A percentile compares a stretch with the other conserved stretches of the same genome.
Evolutionary conservation across 2,329 filamentous ascomycete species (phyloP).

Genomic region (Aspergillus sojae): DNA sequence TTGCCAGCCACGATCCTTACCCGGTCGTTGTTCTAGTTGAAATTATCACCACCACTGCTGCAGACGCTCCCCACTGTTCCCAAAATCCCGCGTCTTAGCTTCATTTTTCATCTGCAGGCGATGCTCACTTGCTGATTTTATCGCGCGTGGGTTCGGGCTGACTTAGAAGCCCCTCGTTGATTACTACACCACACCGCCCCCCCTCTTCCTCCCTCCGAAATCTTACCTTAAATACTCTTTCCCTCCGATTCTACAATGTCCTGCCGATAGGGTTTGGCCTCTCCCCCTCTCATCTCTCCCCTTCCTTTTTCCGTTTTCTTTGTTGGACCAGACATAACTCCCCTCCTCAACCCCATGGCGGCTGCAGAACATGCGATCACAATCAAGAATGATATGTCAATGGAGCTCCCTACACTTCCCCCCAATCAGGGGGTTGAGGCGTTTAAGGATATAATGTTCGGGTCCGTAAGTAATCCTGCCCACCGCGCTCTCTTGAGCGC

Average conservation of each 20-base stretch:
- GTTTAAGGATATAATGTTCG: constrained; percentile 83
- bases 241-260: constrained; percentile 27
- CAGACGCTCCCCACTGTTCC: constrained; percentile 12
- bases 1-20: constrained; percentile 15
- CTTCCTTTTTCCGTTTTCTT: constrained; percentile 8
- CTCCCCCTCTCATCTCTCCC: constrained; percentile 2
- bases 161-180: constrained; percentile 18
- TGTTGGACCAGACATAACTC: constrained; percentile 2
- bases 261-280: constrained; percentile 23
- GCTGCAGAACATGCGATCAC: constrained; percentile 41
- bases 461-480: constrained; percentile 65
- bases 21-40: constrained; percentile 15
- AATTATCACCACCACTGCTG: constrained; percentile 17
- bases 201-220: constrained; percentile 1
- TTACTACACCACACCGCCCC: constrained; percentile 25
- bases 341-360: constrained; percentile 36
- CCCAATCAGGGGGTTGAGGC: constrained; percentile 64
- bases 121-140: constrained; percentile 21
- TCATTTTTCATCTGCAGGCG: constrained; percentile 22
- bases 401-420: constrained; percentile 44
- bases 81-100: constrained; percentile 22
- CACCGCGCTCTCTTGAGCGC: background rate
- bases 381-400: constrained; percentile 42
- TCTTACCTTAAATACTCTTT: constrained; percentile 4
- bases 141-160: constrained; percentile 22